Evolutionary conservation across 2,329 filamentous ascomycete genomes (phyloP), one percentile per base, ranked within the genome.

Genomic region (Aspergillus tanneri): DNA sequence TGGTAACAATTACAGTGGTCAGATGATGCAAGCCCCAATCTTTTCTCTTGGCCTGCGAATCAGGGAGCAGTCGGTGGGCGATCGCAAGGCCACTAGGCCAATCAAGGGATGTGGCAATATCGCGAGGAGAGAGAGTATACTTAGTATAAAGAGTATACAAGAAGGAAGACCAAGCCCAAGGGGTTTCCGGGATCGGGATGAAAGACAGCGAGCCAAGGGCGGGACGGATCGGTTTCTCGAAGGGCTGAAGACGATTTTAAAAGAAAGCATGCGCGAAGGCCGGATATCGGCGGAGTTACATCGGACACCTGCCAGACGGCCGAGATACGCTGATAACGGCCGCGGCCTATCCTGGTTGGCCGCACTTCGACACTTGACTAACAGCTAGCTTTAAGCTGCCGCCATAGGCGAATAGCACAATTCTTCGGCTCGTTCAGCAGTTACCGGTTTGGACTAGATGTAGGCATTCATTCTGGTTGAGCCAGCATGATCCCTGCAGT

Each of bases 231-330:
- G n/a, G n/a, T n/a, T n/a, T n/a, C 28, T 12, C 22, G 11, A 22
- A 34, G 24, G 28, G n/a, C 30, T n/a, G 12, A 43, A 10, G 27
- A 28, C 14, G 30, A 34, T 38, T 52, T 48, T 37, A 40, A 50
- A 42, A 35, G 16, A 23, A 32, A 41, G 38, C 24, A 36, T 41
- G 25, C 30, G 44, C 47, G 50, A 47, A 49, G 45, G 43, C 43
- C 49, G 55, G 56, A 57, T 53, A 49, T 61, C n/a, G 56, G 57
- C 40, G 47, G 48, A 44, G 47, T 38, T n/a, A n/a, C n/a, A 28
- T 8, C 25, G 25, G n/a, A 8, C n/a, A n/a, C 25, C 25, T 14
- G 18, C 22, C 34, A 34, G 41, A 36, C 34, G 43, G 42, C 19
- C 30, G 35, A 56, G 51, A 48, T 50, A 51, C 49, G 48, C 49